Evolutionary conservation across 2,329 filamentous ascomycete species (phyloP).

Genomic region (Fusarium miscanthi): DNA sequence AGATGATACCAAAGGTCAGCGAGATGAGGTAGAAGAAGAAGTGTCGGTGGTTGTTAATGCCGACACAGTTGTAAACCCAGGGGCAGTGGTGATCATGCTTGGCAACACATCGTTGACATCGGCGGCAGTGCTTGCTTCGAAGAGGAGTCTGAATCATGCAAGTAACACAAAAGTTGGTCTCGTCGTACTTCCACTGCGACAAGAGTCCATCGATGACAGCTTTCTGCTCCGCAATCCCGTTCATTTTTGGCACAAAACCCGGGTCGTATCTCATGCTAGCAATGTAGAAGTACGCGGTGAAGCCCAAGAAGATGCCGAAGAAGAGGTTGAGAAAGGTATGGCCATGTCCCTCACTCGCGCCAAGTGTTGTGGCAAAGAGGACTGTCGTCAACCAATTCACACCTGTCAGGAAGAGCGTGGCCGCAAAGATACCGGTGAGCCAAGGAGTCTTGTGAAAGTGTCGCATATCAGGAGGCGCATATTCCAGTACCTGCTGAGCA

Average conservation of each 20-base stretch:
- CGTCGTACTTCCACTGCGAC: constrained; percentile 88
- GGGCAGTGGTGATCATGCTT: constrained; percentile 99
- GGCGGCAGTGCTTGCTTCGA: constrained; percentile 93
- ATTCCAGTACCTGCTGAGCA: constrained; percentile 81
- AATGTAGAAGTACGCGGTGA: constrained; percentile 88
- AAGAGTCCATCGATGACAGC: constrained; percentile 89
- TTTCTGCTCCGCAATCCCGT: constrained; percentile 89
- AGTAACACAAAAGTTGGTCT: constrained; percentile 90
- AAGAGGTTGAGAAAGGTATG: constrained; percentile 82
- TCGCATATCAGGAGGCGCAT: constrained; percentile 88
- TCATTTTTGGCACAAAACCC: constrained; percentile 90
- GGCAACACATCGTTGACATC: constrained; percentile 91
- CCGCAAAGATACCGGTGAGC: constrained; percentile 92
- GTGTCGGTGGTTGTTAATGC: constrained; percentile 94
- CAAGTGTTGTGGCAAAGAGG: constrained; percentile 38
- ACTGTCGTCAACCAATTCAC: constrained; percentile 80
- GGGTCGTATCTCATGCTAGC: constrained; percentile 89
- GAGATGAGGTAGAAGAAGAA: constrained; percentile 91
- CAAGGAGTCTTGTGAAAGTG: constrained; percentile 95
- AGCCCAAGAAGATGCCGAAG: constrained; percentile 71
- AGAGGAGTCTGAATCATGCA: constrained; percentile 96
- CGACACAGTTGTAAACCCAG: constrained; percentile 97
- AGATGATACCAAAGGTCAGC: constrained; percentile 78
- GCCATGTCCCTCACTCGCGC: constrained; percentile 43
- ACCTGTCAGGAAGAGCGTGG: constrained; percentile 82